Percentiles rank a stretch among this genome's conserved stretches.
phyloP scores from a whole-genome alignment of 1,284 basidiomycete species.

The Naganishia cerealis region DNA sequence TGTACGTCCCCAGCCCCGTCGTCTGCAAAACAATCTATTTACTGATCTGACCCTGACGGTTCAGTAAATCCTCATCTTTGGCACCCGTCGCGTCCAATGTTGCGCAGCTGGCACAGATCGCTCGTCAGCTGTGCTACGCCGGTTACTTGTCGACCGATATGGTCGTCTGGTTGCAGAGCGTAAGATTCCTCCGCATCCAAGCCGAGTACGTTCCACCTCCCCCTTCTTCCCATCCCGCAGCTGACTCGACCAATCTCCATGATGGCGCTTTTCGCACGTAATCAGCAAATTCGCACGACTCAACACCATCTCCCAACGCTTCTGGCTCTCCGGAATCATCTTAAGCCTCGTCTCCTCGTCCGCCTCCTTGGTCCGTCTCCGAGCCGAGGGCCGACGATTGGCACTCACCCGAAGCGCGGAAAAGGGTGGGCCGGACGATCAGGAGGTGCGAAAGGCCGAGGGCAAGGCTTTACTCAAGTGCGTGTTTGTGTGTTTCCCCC shows the following conservation, averaged over 20 bases:
- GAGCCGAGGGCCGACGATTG: slow-evolving; percentile 49
- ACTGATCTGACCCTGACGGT: background rate
- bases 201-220: slow-evolving; percentile 46
- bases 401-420: slow-evolving; percentile 43
- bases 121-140: slow-evolving; percentile 84
- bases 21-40: background rate
- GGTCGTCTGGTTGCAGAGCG: slow-evolving; percentile 75
- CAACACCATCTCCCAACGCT: slow-evolving; percentile 72
- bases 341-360: slow-evolving; percentile 67
- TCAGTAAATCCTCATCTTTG: slow-evolving; percentile 24
- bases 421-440: slow-evolving; percentile 44
- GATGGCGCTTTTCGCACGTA: background rate
- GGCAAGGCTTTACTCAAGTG: slow-evolving; percentile 50
- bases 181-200: slow-evolving; percentile 67
- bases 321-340: slow-evolving; percentile 87
- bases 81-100: slow-evolving; percentile 57
- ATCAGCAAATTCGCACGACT: slow-evolving; percentile 68
- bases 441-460: slow-evolving; percentile 48
- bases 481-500: slow-evolving; percentile 28
- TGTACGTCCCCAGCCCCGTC: slow-evolving; percentile 41
- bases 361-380: slow-evolving; percentile 51
- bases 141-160: slow-evolving; percentile 82
- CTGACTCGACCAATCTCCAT: background rate
- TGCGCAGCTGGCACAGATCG: slow-evolving; percentile 80
- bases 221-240: background rate